Percentiles rank a stretch among this genome's conserved stretches.
Evolutionary conservation across 768 basidiomycete genomes (phyloP).

Genomic region (Pisolithus marmoratus): DNA sequence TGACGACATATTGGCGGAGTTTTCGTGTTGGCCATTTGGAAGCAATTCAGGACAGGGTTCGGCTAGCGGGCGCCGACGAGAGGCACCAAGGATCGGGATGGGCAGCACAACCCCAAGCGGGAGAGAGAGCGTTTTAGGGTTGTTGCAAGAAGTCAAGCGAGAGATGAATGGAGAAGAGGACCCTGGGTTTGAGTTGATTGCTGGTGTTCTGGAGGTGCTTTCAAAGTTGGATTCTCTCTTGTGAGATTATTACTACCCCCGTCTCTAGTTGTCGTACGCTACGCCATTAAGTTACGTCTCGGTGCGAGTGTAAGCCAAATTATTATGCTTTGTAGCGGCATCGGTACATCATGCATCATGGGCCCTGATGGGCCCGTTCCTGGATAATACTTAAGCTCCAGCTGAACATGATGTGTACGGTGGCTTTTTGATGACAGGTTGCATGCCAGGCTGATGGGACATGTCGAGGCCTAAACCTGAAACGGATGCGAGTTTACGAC

Average conservation of each 20-base stretch:
- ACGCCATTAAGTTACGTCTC: too few relatives aligned
- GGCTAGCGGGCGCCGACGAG: conserved; percentile 36
- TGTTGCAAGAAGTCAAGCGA: conserved; percentile 67
- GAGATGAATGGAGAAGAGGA: conserved; percentile 75
- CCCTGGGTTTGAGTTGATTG: conserved; percentile 82
- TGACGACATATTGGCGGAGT: conserved; percentile 92
- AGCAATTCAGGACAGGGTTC: conserved; percentile 30
- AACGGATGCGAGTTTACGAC: too few relatives aligned
- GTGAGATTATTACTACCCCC: conserved; percentile 8
- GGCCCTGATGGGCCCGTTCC: too few relatives aligned
- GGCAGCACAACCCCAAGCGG: conserved; percentile 48
- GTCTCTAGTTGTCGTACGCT: too few relatives aligned
- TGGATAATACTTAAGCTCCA: too few relatives aligned
- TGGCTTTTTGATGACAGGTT: too few relatives aligned
- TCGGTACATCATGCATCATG: too few relatives aligned
- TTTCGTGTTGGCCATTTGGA: conserved; percentile 86
- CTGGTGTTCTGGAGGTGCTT: conserved; percentile 89
- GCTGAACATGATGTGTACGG: too few relatives aligned
- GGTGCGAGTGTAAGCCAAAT: too few relatives aligned
- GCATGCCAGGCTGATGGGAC: too few relatives aligned
- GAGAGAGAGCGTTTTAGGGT: conserved; percentile 65
- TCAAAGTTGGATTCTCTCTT: conserved; percentile 77
- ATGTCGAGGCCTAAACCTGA: too few relatives aligned
- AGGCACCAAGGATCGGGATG: conserved; percentile 46
- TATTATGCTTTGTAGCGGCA: too few relatives aligned